Conservation (phyloP, 1,284 basidiomycete species). For the Mycosarcoma mackinlayi region DNA sequence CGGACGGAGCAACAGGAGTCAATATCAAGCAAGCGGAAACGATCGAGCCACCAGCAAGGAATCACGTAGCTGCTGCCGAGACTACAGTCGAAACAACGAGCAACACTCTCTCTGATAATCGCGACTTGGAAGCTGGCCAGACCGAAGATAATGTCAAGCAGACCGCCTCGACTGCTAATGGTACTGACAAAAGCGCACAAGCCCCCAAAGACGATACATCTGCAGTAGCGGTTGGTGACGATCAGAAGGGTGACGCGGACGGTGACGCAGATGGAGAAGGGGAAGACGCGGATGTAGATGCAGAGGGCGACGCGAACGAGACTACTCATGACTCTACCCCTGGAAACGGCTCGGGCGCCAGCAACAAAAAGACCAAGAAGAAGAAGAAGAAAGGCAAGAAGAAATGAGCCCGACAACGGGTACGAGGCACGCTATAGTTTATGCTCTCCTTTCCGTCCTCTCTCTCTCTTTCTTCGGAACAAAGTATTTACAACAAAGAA, state of each 20-base stretch:
- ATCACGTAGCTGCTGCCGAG: background rate
- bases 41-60: background rate
- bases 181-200: background rate
- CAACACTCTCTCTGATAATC: background rate
- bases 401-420: slow-evolving; percentile 11
- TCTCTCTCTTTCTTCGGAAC: background rate
- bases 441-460: background rate
- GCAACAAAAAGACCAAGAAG: slow-evolving; percentile 81
- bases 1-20: background rate
- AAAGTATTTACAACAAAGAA: too few relatives aligned
- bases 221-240: background rate
- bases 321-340: slow-evolving; percentile 78
- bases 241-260: background rate
- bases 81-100: background rate
- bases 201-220: background rate
- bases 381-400: slow-evolving; percentile 53
- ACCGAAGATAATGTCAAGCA: background rate
- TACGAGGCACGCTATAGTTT: background rate
- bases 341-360: slow-evolving; percentile 80
- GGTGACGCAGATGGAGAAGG: slow-evolving; percentile 72
- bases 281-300: slow-evolving; percentile 74
- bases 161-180: background rate
- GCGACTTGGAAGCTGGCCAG: background rate
- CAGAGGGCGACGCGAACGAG: slow-evolving; percentile 73
- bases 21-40: background rate